These are phyloP conservation scores for Boletus chippewaensis DNA, from an alignment of 1,284 basidiomycete genomes.

Conservation along the genomic window DNA sequence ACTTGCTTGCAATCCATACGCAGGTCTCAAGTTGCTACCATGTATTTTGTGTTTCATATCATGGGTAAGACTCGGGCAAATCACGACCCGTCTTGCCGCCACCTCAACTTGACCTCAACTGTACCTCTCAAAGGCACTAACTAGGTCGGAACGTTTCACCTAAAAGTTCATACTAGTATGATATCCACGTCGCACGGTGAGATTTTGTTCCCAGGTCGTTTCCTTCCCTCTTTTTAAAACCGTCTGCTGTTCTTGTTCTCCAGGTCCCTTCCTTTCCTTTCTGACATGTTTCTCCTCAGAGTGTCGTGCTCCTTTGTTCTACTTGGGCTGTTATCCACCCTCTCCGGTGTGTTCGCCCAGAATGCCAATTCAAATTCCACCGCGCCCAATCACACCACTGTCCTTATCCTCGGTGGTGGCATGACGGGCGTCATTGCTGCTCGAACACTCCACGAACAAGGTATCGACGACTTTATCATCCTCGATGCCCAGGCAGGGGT, in stretches of 20 bases:
- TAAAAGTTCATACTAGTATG: not conserved
- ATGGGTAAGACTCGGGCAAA: not conserved
- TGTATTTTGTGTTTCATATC: not conserved
- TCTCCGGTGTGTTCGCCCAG: slow-evolving; percentile 4
- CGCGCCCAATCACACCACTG: slow-evolving; percentile 24
- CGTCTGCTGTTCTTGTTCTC: not conserved
- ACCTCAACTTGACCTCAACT: too few relatives aligned
- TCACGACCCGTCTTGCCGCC: too few relatives aligned
- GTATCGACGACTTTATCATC: slow-evolving; percentile 55
- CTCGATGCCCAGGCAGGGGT: slow-evolving; percentile 55
- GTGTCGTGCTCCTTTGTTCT: not conserved
- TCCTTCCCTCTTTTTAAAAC: not conserved
- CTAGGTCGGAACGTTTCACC: not conserved
- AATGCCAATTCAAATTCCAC: slow-evolving; percentile 6
- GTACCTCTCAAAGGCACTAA: too few relatives aligned
- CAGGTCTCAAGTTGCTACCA: not conserved
- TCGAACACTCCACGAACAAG: slow-evolving; percentile 49
- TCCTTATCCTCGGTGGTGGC: slow-evolving; percentile 57
- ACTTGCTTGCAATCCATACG: too few relatives aligned
- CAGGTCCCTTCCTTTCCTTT: not conserved
- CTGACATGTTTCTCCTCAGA: slow-evolving; percentile 10
- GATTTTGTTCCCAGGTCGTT: not conserved
- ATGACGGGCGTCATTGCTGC: slow-evolving; percentile 63
- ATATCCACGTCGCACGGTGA: not conserved
- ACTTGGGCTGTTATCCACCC: slow-evolving; percentile 6